A percentile compares a stretch with the other conserved stretches of the same genome.
phyloP scores from a whole-genome alignment of 129 eudicot species.

The Scalesia atractyloides region DNA sequence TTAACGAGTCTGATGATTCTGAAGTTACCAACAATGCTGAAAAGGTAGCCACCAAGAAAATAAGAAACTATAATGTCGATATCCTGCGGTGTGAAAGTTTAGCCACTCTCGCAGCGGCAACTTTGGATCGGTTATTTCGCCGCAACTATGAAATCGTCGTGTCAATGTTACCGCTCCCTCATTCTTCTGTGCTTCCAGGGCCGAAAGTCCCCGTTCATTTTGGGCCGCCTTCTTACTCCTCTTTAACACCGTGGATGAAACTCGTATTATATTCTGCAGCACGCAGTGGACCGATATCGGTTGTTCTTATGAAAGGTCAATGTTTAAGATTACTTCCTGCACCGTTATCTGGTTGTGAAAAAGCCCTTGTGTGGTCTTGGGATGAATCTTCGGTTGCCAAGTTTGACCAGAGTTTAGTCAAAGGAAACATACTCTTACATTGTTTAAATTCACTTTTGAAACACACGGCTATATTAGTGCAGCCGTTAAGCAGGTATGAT shows the following conservation, averaged over 20 bases:
- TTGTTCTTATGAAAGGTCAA: conserved; percentile 97
- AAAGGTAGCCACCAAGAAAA: conserved; percentile 37
- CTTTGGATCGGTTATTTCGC: conserved; percentile 75
- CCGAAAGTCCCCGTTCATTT: conserved; percentile 90
- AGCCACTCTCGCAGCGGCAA: conserved; percentile 79
- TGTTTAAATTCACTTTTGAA: conserved; percentile 84
- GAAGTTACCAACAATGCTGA: conserved; percentile 33
- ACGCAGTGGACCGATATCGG: conserved; percentile 89
- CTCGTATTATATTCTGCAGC: conserved; percentile 74
- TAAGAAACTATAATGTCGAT: conserved; percentile 78
- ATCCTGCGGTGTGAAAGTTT: conserved; percentile 92
- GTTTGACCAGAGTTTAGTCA: conserved; percentile 76
- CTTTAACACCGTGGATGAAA: conserved; percentile 99
- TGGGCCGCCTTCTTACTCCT: conserved; percentile 89
- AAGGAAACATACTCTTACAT: conserved; percentile 88
- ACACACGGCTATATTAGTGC: conserved; percentile 87
- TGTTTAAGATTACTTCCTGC: conserved; percentile 89
- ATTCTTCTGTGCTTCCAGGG: conserved; percentile 85
- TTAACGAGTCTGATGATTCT: conserved; percentile 34
- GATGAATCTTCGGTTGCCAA: conserved; percentile 80
- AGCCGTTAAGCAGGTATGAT: conserved; percentile 78
- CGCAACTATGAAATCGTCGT: conserved; percentile 93
- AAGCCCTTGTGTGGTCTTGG: conserved; percentile 98
- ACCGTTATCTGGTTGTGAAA: conserved; percentile 94
- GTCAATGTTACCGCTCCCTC: conserved; percentile 96